Percentiles rank a stretch among this genome's conserved stretches.
phyloP scores from a whole-genome alignment of 2,329 filamentous ascomycete species.

The Mycosphaerelloides madeirae region DNA sequence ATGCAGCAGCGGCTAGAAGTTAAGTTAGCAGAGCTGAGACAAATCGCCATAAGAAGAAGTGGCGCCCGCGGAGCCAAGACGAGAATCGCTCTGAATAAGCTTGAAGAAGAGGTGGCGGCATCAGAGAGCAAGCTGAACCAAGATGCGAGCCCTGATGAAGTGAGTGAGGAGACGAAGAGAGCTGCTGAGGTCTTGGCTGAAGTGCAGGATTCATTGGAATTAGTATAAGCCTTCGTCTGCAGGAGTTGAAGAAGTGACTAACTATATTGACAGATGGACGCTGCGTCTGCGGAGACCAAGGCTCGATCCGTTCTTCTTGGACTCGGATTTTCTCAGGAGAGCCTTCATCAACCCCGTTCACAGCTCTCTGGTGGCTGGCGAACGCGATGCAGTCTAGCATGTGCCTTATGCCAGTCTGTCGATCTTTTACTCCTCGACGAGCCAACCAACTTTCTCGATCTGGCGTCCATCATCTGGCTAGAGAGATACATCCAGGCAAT shows the following conservation, averaged over 20 bases:
- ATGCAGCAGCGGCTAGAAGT: constrained; percentile 16
- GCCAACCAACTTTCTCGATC: constrained; percentile 80
- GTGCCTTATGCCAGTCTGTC: constrained; percentile 63
- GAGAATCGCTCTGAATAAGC: constrained; percentile 65
- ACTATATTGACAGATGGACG: constrained; percentile 15
- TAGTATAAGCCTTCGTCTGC: constrained; percentile 36
- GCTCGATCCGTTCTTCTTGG: constrained; percentile 64
- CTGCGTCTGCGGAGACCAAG: constrained; percentile 48
- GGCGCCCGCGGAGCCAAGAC: constrained; percentile 70
- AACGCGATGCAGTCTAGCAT: constrained; percentile 42
- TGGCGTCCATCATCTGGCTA: constrained; percentile 80
- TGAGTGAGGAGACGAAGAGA: constrained; percentile 63
- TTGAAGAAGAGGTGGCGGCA: constrained; percentile 61
- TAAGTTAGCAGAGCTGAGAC: constrained; percentile 14
- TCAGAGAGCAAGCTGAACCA: constrained; percentile 33
- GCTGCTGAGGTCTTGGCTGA: constrained; percentile 66
- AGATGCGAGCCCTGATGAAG: constrained; percentile 48
- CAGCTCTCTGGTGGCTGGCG: constrained; percentile 65
- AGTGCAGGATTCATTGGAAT: constrained; percentile 64
- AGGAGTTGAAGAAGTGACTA: constrained; percentile 6
- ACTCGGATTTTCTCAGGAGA: constrained; percentile 64
- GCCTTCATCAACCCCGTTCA: constrained; percentile 55
- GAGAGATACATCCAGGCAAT: constrained; percentile 63
- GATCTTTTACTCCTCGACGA: constrained; percentile 81
- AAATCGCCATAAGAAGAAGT: constrained; percentile 68